Evolutionary conservation across 2,329 filamentous ascomycete species (phyloP).

Genomic region (Exophiala calicioides): DNA sequence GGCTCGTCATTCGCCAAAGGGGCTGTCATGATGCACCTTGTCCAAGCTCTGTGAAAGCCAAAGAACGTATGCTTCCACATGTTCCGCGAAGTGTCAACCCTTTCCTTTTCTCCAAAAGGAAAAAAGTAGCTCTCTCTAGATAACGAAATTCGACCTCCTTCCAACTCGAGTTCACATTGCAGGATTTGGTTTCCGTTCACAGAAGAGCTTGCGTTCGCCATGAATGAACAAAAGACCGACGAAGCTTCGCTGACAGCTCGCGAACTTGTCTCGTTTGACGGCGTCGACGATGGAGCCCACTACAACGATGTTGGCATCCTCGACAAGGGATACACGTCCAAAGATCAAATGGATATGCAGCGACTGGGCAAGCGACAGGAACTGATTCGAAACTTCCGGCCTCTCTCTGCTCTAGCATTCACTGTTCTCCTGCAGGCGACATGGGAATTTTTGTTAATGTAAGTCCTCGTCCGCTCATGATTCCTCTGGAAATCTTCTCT

Average conservation of each 20-base stretch:
- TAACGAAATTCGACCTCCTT: no score
- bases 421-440: slow-evolving; percentile 40
- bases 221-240: slow-evolving; percentile 4
- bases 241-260: slow-evolving; percentile 6
- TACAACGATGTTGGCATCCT: slow-evolving; percentile 19
- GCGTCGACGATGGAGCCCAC: slow-evolving; percentile 9
- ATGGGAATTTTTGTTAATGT: slow-evolving; percentile 38
- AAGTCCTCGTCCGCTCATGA: slow-evolving; percentile 4
- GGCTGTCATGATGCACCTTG: no score
- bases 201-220: background rate
- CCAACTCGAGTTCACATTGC: no score
- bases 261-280: slow-evolving; percentile 14
- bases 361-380: slow-evolving; percentile 55
- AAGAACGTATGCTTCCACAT: no score
- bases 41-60: no score
- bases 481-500: slow-evolving; percentile 34
- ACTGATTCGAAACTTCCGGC: slow-evolving; percentile 41
- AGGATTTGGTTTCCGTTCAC: background rate
- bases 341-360: slow-evolving; percentile 44
- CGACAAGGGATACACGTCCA: slow-evolving; percentile 18
- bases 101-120: no score
- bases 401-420: slow-evolving; percentile 41
- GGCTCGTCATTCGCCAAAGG: no score
- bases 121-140: no score
- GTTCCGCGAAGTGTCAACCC: no score